Base-by-base conservation (phyloP, 2,329 filamentous ascomycete species). In the Sporothrix pseudoabietina region DNA sequence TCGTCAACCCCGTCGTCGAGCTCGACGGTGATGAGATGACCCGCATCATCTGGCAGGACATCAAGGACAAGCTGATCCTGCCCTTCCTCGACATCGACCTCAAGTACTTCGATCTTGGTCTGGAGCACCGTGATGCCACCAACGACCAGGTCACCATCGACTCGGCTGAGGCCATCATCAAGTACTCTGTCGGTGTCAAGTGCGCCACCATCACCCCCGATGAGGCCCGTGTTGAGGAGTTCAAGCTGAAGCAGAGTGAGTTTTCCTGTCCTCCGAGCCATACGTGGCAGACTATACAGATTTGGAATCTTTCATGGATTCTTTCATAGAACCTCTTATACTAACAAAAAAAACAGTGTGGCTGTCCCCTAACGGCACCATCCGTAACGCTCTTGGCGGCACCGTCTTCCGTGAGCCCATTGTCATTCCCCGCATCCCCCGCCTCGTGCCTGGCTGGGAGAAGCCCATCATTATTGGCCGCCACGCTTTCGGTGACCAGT, bases 351-450 rank as follows among this genome's bases (percentile, higher is more conserved):
- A 30, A 44, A 12, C 78, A 94, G 92, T 98, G 96, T 99, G 96
- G 96, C 88, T 98, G 74, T 97, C 94, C 73, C 96, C 96, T 80
- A 99, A 99, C 83, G 96, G 96, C 81, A 99, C 90, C 75, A 92
- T 92, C 84, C 87, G 90, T 78, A 92, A 92, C 80, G 86, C 86
- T 75, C 87, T 92, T 69, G 95, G 95, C 79, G 96, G 96, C 81
- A 99, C 96, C 80, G 95, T 99, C 80, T 99, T 99, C 92, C 93
- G 96, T 83, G 96, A 98, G 85, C 96, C 96, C 79, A 99, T 99
- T 79, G 94, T 99, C 80, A 98, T 99, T 79, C 92, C 92, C 78
- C 89, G 91, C 80, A 94, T 99, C 77, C 96, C 96, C 74, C 92
- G 95, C 79, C 90, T 99, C 73, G 94, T 99, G 71, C 94, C 94